These are phyloP conservation scores for Medicago ruthenica DNA, from an alignment of 306 rosid species.

Conservation along the genomic window DNA sequence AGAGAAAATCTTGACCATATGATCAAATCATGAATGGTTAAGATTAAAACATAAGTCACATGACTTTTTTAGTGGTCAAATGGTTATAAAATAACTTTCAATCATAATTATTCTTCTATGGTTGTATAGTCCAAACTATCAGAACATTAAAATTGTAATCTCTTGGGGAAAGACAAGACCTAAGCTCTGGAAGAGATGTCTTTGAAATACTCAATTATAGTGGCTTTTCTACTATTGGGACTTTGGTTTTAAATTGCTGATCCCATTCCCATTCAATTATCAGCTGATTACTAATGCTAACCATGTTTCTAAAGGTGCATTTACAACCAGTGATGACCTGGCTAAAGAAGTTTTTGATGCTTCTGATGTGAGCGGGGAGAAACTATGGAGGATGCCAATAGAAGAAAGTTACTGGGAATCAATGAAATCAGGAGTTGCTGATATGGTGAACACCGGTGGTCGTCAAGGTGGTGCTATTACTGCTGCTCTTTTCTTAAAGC, in stretches of 20 bases:
- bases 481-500: conserved; percentile 97
- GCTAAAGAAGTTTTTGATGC: conserved; percentile 87
- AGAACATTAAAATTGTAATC: no score
- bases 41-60: no score
- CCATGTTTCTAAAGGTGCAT: conserved; percentile 64
- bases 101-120: no score
- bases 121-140: no score
- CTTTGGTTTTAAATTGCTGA: background rate
- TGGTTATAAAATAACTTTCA: no score
- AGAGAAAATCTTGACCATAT: no score
- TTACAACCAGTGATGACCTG: conserved; percentile 92
- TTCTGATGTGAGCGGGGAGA: conserved; percentile 86
- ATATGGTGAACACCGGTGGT: conserved; percentile 92
- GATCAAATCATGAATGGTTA: no score
- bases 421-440: conserved; percentile 96
- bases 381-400: conserved; percentile 94
- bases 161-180: no score
- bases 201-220: background rate
- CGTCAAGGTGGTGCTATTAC: conserved; percentile 86
- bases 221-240: conserved; percentile 12
- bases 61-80: no score
- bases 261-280: conserved; percentile 1
- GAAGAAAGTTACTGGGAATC: conserved; percentile 99
- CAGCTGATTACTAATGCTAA: conserved; percentile 37
- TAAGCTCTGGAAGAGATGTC: no score